phyloP scores from a whole-genome alignment of 1,284 basidiomycete genomes.

The Cryptococcus neoformans region DNA sequence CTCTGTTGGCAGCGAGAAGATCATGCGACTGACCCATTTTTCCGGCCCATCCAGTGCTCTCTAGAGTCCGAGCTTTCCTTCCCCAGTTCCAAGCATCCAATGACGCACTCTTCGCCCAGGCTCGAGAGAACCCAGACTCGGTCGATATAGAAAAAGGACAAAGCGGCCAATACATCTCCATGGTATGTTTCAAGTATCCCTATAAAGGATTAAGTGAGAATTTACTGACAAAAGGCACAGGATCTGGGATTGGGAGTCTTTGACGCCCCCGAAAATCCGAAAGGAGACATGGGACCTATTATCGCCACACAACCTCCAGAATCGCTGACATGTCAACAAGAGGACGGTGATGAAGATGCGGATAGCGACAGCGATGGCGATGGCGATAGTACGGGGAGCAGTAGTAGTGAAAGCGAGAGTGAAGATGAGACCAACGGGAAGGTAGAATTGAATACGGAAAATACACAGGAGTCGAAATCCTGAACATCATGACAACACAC shows the following conservation, averaged over 20 bases:
- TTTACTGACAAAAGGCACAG: slow-evolving; percentile 9
- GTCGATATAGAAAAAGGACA: slow-evolving; percentile 34
- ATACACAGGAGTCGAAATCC: no score
- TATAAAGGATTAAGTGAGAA: slow-evolving; percentile 5
- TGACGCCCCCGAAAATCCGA: slow-evolving; percentile 24
- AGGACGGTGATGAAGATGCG: slow-evolving; percentile 11
- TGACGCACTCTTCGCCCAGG: slow-evolving; percentile 23
- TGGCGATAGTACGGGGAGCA: slow-evolving; percentile 4
- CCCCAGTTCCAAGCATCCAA: slow-evolving; percentile 35
- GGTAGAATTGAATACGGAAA: background rate
- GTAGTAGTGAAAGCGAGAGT: slow-evolving; percentile 1
- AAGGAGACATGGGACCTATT: slow-evolving; percentile 27
- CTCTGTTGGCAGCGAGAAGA: background rate
- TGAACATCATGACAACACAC: no score
- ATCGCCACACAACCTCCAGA: slow-evolving; percentile 17
- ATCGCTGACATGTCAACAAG: slow-evolving; percentile 1
- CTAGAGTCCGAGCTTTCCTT: slow-evolving; percentile 38
- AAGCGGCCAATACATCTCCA: slow-evolving; percentile 25
- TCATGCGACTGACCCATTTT: background rate
- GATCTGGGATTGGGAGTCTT: slow-evolving; percentile 44
- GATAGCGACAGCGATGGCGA: slow-evolving; percentile 7
- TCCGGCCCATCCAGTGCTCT: slow-evolving; percentile 19
- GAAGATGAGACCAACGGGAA: background rate
- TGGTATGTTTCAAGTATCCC: slow-evolving; percentile 18
- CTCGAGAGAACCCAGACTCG: slow-evolving; percentile 19